Base-by-base conservation (phyloP, 345 rosid genomes). In the Clausena lansium region DNA sequence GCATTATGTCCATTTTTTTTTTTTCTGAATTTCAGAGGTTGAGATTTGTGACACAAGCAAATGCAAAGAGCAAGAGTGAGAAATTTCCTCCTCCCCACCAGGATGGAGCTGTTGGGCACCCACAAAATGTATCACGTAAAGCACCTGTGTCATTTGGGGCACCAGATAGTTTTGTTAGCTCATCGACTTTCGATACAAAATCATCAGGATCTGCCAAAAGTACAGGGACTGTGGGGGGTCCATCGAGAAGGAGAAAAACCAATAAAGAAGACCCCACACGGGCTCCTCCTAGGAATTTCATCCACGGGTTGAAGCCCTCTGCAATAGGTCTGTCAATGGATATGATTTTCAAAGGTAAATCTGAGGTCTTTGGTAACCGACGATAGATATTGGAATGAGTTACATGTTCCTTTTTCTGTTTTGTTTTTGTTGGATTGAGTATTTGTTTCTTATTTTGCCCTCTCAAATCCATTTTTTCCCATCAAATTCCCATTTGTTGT, bases 21-120 rank as follows among this genome's bases (percentile, higher is more conserved):
- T 70, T 24, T 24, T 4, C 28, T 62, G 33, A 38, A 60, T 78
- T 77, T 69, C 88, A 91, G 95, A 87, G 85, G 73, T 86, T 88
- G 89, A 84, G 93, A 83, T 79, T 75, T 15, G 76, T 76, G 70
- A 80, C 89, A 61, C 89, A 91, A 71, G 81, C 86, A 78, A 87
- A 87, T 81, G 92, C 88, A 1, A 89, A 87, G 85, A 92, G 97
- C 88, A 95, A 88, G 86, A 95, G 99, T 54, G 98, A 92, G 91
- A 95, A 91, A 84, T 95, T 95, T 73, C 98, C 98, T 4, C 99
- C 98, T 79, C 97, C 98, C 1, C 99, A 93, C 84, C 93, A 89
- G 84, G 98, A 95, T 55, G 98, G 90, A 76, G 95, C 89, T 33
- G 89, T 91, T 38, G 95, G 96, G 61, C 86, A 90, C 54, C 85